Percentiles rank a stretch among this genome's conserved stretches.
Evolutionary conservation across 2,329 filamentous ascomycete species (phyloP).

Genomic region (Sclerotinia borealis): DNA sequence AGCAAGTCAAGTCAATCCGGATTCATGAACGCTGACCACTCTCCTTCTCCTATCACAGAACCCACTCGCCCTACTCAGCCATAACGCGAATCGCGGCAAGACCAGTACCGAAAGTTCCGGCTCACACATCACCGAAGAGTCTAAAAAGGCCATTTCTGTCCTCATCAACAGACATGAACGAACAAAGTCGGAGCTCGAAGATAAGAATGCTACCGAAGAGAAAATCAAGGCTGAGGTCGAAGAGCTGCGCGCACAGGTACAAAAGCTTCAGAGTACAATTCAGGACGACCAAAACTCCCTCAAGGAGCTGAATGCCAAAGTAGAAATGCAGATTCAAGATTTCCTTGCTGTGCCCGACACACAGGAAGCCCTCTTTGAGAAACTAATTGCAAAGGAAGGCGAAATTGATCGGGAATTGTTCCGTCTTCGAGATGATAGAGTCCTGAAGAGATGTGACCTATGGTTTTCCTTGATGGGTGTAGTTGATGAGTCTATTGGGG

Average conservation of each 20-base stretch:
- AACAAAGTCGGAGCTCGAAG: not conserved
- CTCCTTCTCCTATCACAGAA: not conserved
- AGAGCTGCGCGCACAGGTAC: not conserved
- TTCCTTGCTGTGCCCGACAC: not conserved
- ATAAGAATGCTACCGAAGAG: not conserved
- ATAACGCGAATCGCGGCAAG: not conserved
- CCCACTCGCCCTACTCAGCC: not conserved
- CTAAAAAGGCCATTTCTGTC: not conserved
- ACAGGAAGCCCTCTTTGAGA: not conserved
- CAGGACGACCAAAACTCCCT: not conserved
- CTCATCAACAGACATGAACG: not conserved
- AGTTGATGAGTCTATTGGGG: not conserved
- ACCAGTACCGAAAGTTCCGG: too few relatives aligned
- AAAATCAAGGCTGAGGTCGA: not conserved
- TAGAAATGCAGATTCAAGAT: not conserved
- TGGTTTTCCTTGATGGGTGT: not conserved
- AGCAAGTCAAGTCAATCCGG: not conserved
- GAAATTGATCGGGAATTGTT: not conserved
- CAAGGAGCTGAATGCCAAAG: not conserved
- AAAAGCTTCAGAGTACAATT: not conserved
- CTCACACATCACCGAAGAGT: not conserved
- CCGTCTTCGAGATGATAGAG: not conserved
- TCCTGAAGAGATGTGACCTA: not conserved
- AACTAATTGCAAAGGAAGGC: not conserved
- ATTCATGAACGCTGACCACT: not conserved